Evolutionary conservation across 257 asterid genomes (phyloP).

Genomic region (Solanum phureja): DNA sequence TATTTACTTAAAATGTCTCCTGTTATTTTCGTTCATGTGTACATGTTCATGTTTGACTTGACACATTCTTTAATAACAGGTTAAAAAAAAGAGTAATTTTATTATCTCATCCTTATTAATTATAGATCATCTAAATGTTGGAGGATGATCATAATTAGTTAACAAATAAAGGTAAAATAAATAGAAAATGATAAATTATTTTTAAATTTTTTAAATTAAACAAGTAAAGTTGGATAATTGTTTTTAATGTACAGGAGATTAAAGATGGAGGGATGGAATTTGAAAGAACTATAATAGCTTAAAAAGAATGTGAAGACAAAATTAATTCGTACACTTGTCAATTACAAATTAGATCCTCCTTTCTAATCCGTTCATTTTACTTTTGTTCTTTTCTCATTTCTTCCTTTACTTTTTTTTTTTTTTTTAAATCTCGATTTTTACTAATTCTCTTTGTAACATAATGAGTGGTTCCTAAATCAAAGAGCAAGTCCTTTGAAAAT

Average conservation of each 20-base stretch:
- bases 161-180: not conserved
- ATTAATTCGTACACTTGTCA: not conserved
- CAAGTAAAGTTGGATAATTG: no score
- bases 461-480: not conserved
- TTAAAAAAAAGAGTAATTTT: no score
- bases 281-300: not conserved
- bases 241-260: no score
- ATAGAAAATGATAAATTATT: no score
- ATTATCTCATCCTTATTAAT: no score
- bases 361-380: not conserved
- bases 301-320: not conserved
- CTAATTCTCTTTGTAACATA: not conserved
- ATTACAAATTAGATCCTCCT: not conserved
- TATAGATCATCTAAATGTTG: no score
- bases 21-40: no score
- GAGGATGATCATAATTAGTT: not conserved
- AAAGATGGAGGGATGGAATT: no score
- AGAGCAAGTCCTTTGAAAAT: not conserved
- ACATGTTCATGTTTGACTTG: not conserved
- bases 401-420: no score
- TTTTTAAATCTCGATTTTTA: not conserved
- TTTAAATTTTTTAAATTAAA: no score
- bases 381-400: not conserved
- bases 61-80: no score
- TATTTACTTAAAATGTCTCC: not conserved